A percentile compares a stretch with the other conserved stretches of the same genome.
phyloP scores from a whole-genome alignment of 2,329 filamentous ascomycete species.

The Neofusicoccum ribis region DNA sequence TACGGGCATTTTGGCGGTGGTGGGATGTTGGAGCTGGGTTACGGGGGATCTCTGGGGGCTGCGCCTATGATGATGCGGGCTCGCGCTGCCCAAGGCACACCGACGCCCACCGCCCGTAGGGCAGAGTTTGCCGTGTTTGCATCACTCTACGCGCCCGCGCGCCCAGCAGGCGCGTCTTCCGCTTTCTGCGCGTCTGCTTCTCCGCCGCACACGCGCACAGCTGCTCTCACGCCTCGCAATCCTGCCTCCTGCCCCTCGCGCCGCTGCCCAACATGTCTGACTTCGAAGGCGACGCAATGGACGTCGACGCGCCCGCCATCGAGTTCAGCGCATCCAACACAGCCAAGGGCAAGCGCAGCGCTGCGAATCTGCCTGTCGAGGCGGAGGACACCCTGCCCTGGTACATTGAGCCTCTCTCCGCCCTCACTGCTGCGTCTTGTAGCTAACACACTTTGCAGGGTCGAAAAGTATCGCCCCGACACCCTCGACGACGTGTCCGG shows the following conservation, averaged over 20 bases:
- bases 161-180: constrained; percentile 15
- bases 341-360: constrained; percentile 85
- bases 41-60: constrained; percentile 28
- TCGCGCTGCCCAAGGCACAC: constrained; percentile 23
- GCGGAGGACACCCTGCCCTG: constrained; percentile 93
- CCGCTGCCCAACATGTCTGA: constrained; percentile 49
- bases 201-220: neutral
- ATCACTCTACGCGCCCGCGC: constrained; percentile 38
- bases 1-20: constrained; percentile 49
- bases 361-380: constrained; percentile 89
- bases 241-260: neutral
- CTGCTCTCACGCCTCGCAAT: neutral
- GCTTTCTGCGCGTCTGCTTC: constrained; percentile 22
- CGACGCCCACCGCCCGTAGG: constrained; percentile 29
- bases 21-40: constrained; percentile 9
- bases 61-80: constrained; percentile 27
- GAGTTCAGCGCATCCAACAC: constrained; percentile 74
- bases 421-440: neutral
- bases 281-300: constrained; percentile 66
- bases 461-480: constrained; percentile 93
- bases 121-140: constrained; percentile 37
- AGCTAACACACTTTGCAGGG: constrained; percentile 54
- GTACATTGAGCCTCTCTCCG: constrained; percentile 48
- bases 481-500: constrained; percentile 91
- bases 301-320: constrained; percentile 61